Base-by-base conservation (phyloP, 1,139 yeast species). In the Zygotorulaspora mrakii region DNA sequence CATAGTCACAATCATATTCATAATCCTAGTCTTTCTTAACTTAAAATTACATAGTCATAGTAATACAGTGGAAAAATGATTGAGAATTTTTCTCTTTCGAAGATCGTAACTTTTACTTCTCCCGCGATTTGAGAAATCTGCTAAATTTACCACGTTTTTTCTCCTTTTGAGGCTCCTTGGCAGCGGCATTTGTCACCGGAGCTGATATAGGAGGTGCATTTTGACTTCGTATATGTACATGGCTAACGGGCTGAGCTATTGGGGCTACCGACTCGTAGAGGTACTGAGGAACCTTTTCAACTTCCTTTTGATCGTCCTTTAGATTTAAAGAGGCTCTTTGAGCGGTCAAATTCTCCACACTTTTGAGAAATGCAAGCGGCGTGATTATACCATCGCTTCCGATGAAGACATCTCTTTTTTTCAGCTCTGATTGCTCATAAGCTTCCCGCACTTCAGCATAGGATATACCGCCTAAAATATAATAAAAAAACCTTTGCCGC, bases 391-490 rank as follows among this genome's bases (percentile, higher is more conserved):
- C 79, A 56, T 85, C 95, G 5, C 94, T 82, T 0, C 98, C 98
- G 45, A 91, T 69, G 46, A 82, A 78, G 21, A 91, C 74, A 49
- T 87, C 96, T 57, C 79, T 81, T 52, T 82, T 77, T 44, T 76
- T 70, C 33, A 73, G 65, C 13, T 68, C 63, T 5, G 87, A 74
- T 35, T 88, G 70, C 51, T 86, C 94, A 53, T 86, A 82, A 10
- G 82, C 79, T 4, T 87, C 73, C 43, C 94, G 74, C 31, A 84
- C 67, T 60, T 94, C 99, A 3, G 89, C 76, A 49, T 82, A 78
- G 0, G 97, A 87, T 28, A 85, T 66, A 8, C 98, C 98, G 16
- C 99, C 99, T 1, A 94, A 84, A 27, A 88, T 76, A 57, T 79
- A 91, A 45, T 88, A 78, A 52, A 89, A 77, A 6, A 89, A 71